These are phyloP conservation scores for Amanita jacksonii DNA, from an alignment of 768 basidiomycete species.

Conservation along the genomic window DNA sequence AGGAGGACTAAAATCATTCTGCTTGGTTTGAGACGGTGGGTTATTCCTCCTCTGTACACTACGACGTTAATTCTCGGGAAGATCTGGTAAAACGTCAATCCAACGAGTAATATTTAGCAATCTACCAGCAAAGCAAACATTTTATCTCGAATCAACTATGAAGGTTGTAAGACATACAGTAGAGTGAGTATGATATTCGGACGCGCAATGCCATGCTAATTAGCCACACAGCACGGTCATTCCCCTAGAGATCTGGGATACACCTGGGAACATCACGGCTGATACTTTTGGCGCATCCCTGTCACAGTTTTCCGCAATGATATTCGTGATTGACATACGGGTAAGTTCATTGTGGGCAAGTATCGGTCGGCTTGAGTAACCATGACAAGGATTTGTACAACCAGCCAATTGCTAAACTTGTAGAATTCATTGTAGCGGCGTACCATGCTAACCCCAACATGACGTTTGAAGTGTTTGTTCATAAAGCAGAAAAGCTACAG, in stretches of 20 bases:
- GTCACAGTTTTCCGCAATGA: slow-evolving; percentile 71
- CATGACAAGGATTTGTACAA: slow-evolving; percentile 65
- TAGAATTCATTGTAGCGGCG: slow-evolving; percentile 72
- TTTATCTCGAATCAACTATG: slow-evolving; percentile 84
- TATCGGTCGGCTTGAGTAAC: neutral
- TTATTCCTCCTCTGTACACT: neutral
- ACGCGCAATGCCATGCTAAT: neutral
- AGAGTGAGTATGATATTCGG: slow-evolving; percentile 50
- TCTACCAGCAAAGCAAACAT: slow-evolving; percentile 72
- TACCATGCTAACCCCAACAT: slow-evolving; percentile 68
- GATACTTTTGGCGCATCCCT: slow-evolving; percentile 71
- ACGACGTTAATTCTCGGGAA: slow-evolving; percentile 19
- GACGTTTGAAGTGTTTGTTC: slow-evolving; percentile 86
- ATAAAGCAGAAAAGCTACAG: slow-evolving; percentile 86
- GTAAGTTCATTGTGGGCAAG: slow-evolving; percentile 33
- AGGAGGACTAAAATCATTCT: slow-evolving; percentile 62
- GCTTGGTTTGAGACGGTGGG: slow-evolving; percentile 59
- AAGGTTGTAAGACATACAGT: slow-evolving; percentile 63
- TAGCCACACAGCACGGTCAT: slow-evolving; percentile 63
- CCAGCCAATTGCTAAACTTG: slow-evolving; percentile 72
- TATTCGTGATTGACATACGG: slow-evolving; percentile 94
- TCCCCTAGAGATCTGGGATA: slow-evolving; percentile 93
- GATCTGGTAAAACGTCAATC: slow-evolving; percentile 90
- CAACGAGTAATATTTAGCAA: slow-evolving; percentile 87
- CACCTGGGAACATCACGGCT: slow-evolving; percentile 76